Base-by-base conservation (phyloP, 768 basidiomycete species). In the Boletales sp. region DNA sequence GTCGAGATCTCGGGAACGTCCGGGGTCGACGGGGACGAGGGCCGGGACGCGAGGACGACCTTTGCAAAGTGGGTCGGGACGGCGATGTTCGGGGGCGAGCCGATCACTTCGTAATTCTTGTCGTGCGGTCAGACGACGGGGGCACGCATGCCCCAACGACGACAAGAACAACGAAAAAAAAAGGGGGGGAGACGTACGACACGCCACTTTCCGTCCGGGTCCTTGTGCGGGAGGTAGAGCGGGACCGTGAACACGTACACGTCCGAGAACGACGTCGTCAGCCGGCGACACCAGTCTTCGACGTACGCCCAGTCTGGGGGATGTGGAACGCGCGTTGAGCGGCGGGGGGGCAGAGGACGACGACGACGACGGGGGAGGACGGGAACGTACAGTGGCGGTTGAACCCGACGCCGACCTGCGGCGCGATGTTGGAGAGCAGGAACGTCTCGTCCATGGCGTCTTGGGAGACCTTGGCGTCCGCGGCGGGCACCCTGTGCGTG, bases 31-130 rank as follows among this genome's bases (percentile, higher is more conserved):
- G 89, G 86, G 1, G 88, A 90, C 21, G 80, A 74, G 0, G 90
- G 87, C 55, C 80, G 80, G 0, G 90, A 78, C 2, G 88, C 78
- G 45, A 97, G 74, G 19, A 97, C 84, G 31, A 97, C 94, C 68
- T 98, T 98, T 31, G 95, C 94, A 66, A 98, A 98, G 66, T 99
- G 96, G 6, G 96, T 98, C 2, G 96, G 96, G 15, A 99, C 96
- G 43, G 90, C 76, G 51, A 97, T 75, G 61, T 88, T 91, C 11
- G 94, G 92, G 11, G 93, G 91, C 15, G 79, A 79, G 0, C 96
- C 96, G 57, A 99, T 98, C 38, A 99, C 87, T 76, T 99, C 95
- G 65, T 98, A 84, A 4, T 80, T 84, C 93, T 97, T 32, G 39
- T n/a, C 25, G 12, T 21, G 19, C 34, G 21, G 8, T 15, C 37